Evolutionary conservation across 2,329 filamentous ascomycete species (phyloP), one percentile per base, ranked within the genome.

Genomic region (Leptosphaerulina australis): DNA sequence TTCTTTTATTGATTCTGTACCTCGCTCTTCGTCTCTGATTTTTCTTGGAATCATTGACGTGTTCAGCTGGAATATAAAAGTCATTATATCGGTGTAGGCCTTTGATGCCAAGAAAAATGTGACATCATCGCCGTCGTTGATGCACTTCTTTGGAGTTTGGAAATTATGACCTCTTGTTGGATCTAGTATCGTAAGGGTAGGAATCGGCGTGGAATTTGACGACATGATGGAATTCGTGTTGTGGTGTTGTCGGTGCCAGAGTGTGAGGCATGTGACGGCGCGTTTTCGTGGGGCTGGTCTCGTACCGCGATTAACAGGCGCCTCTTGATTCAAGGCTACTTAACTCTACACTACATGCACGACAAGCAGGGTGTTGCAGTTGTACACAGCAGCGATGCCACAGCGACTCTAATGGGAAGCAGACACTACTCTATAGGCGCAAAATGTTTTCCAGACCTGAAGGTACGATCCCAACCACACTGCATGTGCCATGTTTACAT

Each of bases 1-100:
- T n/a, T 80, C 78, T 58, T 83, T 81, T 33, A 77, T 69, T 35
- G 69, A 71, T 14, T 71, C 67, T 53, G 72, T 69, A 12, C 39
- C 47, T 44, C 71, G 63, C 58, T 73, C 63, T 15, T 71, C 70
- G 28, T 73, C 68, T 2, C 67, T 52, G 2, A 68, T 62, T 59
- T 81, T 85, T 15, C 84, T 79, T 0, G 93, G 92, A 59, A 93
- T 89, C 75, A 97, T 84, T 9, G 92, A 83, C 50, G 87, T 85
- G 72, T 96, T 97, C 38, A 99, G 85, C 75, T 97, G 94, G 59
- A 96, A 80, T 36, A 97, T 78, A 71, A 96, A 97, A 36, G 84
- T 82, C 72, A 90, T 88, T 44, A 99, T 89, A 68, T 97, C 91
- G 50, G 85, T 82, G 75, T 97, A 97, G 34, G 91, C 94, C 60